These are phyloP conservation scores for Magnolia kwangsiensis DNA, from an alignment of 164 flowering plant genomes.

Conservation along the genomic window DNA sequence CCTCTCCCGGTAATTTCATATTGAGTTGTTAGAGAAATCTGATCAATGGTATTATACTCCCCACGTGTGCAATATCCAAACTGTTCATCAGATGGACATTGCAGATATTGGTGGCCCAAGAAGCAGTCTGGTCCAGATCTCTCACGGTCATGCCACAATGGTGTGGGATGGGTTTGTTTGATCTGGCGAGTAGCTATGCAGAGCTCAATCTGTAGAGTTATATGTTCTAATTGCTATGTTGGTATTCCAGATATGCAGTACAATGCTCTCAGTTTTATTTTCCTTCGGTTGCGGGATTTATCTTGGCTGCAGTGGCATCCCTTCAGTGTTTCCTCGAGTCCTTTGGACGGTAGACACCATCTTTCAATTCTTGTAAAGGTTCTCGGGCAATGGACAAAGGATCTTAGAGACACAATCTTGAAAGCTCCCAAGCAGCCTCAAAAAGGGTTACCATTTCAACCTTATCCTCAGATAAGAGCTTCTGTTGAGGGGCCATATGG, in stretches of 20 bases:
- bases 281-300: constrained; percentile 70
- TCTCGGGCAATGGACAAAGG: constrained; percentile 79
- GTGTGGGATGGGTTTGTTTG: too few species aligned
- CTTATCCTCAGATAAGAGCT: constrained; percentile 44
- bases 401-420: constrained; percentile 40
- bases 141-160: background rate
- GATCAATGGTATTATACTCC: background rate
- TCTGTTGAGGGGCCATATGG: constrained; percentile 97
- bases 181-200: background rate
- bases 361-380: constrained; percentile 76
- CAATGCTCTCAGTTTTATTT: constrained; percentile 84
- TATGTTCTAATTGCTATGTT: background rate
- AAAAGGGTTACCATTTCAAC: constrained; percentile 17
- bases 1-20: background rate
- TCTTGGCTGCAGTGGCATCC: constrained; percentile 97
- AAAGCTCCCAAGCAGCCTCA: constrained; percentile 22
- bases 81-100: background rate
- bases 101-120: background rate
- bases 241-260: constrained; percentile 52
- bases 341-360: constrained; percentile 74
- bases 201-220: background rate
- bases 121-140: too few species aligned
- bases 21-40: background rate
- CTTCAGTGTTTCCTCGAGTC: constrained; percentile 96
- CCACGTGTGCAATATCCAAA: background rate